Evolutionary conservation across 78 protist genomes (phyloP), one percentile per base, ranked within the genome.

Genomic region (Tieghemostelium lacteum): DNA sequence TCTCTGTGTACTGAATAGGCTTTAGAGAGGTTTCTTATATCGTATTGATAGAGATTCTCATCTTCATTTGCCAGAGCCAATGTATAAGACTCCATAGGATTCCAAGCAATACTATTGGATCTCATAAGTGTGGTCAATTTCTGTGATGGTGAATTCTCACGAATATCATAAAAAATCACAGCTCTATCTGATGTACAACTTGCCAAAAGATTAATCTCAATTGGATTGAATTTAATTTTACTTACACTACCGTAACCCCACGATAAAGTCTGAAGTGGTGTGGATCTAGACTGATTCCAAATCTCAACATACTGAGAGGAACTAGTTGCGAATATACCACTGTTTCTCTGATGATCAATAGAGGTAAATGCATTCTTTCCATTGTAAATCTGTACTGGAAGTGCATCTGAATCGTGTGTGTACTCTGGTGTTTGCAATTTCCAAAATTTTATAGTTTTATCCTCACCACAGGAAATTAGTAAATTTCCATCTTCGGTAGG

Each of bases 41-140:
- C 99, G 92, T 96, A 98, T 10, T 97, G 92, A 58, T 98, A 98
- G 26, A 63, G 61, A 6, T 98, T 97, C 85, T 92, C 95, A 65
- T 98, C 99, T 42, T 98, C 99, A 55, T 86, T 94, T 36, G 98
- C 96, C 0, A 61, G 78, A 0, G 95, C 94, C 29, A 97, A 88
- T 40, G 92, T 85, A 39, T 77, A 94, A 1, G 99, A 95, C 37
- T 96, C 96, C 83, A 75, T 89, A 14, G 99, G 99, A 71, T 97
- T 97, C 99, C 99, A 98, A 55, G 95, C 39, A 10, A 88, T 17
- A 2, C 75, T 40, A 57, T 97, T 97, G 31, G 87, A 29, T 10
- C 78, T 63, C 92, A 77, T 93, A 49, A 42, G 20, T 0, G 86
- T 66, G 31, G 72, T 63, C n/a, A 96, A 29, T 86, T 97, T 97